A percentile compares a stretch with the other conserved stretches of the same genome.
Evolutionary conservation across 768 basidiomycete species (phyloP).

Genomic region (Suillus spraguei): DNA sequence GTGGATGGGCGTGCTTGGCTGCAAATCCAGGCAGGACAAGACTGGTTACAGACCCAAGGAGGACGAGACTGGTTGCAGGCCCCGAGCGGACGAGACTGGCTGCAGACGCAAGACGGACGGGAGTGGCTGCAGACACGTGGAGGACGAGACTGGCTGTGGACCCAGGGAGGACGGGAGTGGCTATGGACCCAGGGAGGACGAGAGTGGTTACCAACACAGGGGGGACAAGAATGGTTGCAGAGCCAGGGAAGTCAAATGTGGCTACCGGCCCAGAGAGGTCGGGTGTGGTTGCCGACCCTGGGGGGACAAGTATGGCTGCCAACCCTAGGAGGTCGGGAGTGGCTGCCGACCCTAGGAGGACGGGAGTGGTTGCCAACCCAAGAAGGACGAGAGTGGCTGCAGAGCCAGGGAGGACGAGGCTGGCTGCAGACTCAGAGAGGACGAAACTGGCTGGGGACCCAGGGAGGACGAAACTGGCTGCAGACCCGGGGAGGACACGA

Average conservation of each 20-base stretch:
- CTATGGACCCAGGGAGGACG: neutral
- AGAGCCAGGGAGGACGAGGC: neutral
- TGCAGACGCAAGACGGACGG: no score
- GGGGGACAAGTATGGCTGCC: neutral
- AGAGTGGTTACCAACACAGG: neutral
- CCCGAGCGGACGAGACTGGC: neutral
- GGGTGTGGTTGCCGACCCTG: no score
- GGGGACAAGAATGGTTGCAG: neutral
- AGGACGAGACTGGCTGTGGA: no score
- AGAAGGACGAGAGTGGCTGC: neutral
- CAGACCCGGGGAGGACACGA: neutral
- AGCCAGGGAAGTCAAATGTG: neutral
- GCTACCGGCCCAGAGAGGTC: neutral
- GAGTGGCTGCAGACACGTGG: no score
- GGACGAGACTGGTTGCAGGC: neutral
- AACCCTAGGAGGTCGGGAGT: neutral
- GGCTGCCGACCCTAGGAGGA: neutral
- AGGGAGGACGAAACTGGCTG: neutral
- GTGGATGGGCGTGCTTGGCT: no score
- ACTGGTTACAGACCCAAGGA: neutral
- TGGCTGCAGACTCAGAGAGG: neutral
- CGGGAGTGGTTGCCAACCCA: neutral
- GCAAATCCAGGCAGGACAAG: neutral
- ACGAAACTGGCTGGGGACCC: neutral
- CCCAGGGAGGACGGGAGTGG: neutral